Conservation (phyloP, 2,329 filamentous ascomycete species). For the Bipolaris zeicola region DNA sequence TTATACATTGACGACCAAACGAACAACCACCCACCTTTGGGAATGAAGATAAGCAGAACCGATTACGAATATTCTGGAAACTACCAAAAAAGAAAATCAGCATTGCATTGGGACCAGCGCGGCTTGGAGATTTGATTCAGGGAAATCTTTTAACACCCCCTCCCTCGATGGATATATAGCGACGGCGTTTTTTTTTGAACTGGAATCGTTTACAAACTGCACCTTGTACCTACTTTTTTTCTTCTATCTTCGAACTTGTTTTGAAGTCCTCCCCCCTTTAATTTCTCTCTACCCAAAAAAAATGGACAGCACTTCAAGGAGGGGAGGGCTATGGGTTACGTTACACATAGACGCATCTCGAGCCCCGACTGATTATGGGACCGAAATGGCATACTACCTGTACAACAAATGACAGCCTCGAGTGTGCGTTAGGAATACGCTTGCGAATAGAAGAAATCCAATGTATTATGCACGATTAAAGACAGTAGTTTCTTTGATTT, state of each 20-base stretch:
- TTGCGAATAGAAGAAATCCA: neutral
- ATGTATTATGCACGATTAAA: neutral
- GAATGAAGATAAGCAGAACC: neutral
- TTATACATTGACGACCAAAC: constrained; percentile 3
- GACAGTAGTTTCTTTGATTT: neutral
- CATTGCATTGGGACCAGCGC: constrained; percentile 24
- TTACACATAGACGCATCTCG: constrained; percentile 1
- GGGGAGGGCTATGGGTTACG: neutral
- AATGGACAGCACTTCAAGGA: neutral
- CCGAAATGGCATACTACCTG: neutral
- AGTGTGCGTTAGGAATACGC: neutral
- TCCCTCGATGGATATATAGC: constrained; percentile 14
- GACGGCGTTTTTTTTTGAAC: constrained; percentile 16
- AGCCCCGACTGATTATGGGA: neutral
- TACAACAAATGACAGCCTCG: neutral
- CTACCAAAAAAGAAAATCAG: constrained; percentile 10
- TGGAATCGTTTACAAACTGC: constrained; percentile 5
- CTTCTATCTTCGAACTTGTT: neutral
- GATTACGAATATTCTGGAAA: neutral
- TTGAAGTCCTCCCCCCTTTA: neutral
- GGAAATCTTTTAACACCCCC: neutral
- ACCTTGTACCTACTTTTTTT: neutral
- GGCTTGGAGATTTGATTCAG: constrained; percentile 11
- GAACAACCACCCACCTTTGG: neutral
- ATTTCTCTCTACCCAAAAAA: neutral